Base-by-base conservation (phyloP, 2,329 filamentous ascomycete genomes). In the Amauroascus verrucosus region DNA sequence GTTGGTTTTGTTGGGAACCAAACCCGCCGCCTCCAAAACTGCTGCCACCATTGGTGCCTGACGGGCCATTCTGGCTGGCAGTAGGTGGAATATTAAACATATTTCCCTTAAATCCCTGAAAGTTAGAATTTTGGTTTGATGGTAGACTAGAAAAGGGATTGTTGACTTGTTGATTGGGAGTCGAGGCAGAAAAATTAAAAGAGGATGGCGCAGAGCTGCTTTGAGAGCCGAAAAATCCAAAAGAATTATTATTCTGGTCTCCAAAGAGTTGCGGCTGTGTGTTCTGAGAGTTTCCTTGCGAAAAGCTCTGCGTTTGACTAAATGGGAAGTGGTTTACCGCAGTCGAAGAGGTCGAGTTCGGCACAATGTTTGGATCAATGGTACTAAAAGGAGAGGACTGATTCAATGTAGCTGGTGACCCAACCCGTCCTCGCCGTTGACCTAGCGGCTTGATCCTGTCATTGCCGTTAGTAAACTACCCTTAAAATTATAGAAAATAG, bases 81-180 rank as follows among this genome's bases (percentile, higher is more conserved):
- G 61, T 22, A 20, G 64, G 53, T 13, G 63, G 58, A 20, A 64
- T 13, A 40, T 61, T 67, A 56, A 70, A 70, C 33, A 67, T 58
- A 46, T 53, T 64, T 37, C 67, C 66, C 47, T 65, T 60, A 44
- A 67, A 68, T 1, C 65, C 66, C 38, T 59, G 60, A 45, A 64
- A 64, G 44, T 57, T 59, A 6, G 56, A 58, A 18, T 53, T 56
- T 33, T 58, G 46, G 30, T 54, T 53, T 9, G 62, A 61, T 38
- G 57, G 61, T 54, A 65, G 61, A 41, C 55, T 67, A 28, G 61
- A 60, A 51, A 72, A 72, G 14, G 69, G 69, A 54, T 72, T 71
- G 48, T 58, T 65, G 1, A 60, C 16, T 16, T 57, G 51, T 13
- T 63, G 51, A 13, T 54, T 53, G 20, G 61, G 58, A 26, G 60